These are phyloP conservation scores for Pseudomonodictys pantanalensis DNA, from an alignment of 495 filamentous ascomycete species.

Conservation along the genomic window DNA sequence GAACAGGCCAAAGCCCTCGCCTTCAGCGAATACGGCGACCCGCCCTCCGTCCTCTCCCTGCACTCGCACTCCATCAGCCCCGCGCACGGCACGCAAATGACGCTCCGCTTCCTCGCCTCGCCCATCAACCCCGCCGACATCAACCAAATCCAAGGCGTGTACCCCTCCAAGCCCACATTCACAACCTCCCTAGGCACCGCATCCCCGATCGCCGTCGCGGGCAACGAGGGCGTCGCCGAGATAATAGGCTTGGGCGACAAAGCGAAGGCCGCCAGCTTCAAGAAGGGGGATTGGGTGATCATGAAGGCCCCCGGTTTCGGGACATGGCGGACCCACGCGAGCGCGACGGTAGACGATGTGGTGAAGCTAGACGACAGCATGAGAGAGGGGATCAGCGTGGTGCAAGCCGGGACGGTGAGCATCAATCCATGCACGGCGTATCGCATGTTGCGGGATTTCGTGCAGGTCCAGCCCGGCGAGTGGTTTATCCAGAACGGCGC, in stretches of 20 bases:
- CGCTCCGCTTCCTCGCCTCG: conserved; percentile 73
- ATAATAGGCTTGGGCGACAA: conserved; percentile 62
- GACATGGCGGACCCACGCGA: conserved; percentile 89
- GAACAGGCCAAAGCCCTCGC: conserved; percentile 92
- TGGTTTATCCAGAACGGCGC: conserved; percentile 98
- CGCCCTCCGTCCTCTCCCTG: conserved; percentile 66
- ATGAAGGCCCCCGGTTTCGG: conserved; percentile 77
- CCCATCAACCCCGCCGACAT: conserved; percentile 97
- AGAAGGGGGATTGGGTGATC: conserved; percentile 87
- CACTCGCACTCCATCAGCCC: conserved; percentile 45
- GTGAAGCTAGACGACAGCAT: conserved; percentile 64
- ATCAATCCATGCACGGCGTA: conserved; percentile 95
- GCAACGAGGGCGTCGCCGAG: conserved; percentile 92
- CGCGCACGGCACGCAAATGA: conserved; percentile 46
- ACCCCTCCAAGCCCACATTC: conserved; percentile 78
- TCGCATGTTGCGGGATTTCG: conserved; percentile 85
- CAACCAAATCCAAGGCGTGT: conserved; percentile 95
- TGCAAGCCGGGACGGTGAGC: conserved; percentile 78
- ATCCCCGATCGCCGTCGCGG: conserved; percentile 68
- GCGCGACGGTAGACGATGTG: conserved; percentile 57
- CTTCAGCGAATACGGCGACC: conserved; percentile 82
- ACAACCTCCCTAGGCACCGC: conserved; percentile 68
- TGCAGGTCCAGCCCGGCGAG: conserved; percentile 62
- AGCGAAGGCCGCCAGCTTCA: conserved; percentile 48
- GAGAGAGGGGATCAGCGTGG: conserved; percentile 61